These are phyloP conservation scores for Priceomyces castillae DNA, from an alignment of 805 yeast genomes.

Conservation along the genomic window DNA sequence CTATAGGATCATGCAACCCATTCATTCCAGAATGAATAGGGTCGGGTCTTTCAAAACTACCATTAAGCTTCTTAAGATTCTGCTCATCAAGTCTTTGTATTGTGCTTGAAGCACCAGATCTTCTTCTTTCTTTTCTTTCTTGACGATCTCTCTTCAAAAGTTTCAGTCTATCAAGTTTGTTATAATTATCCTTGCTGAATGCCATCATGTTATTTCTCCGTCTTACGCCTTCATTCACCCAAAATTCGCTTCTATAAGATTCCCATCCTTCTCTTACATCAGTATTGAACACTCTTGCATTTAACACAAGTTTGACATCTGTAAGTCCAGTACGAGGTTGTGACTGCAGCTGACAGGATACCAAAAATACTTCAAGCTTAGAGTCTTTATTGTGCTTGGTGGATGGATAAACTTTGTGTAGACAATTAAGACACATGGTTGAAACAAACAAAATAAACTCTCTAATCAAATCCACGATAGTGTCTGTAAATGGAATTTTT, in stretches of 20 bases:
- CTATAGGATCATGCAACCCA: conserved; percentile 2
- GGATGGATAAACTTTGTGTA: conserved; percentile 36
- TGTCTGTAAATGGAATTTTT: conserved; percentile 33
- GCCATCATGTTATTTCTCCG: conserved; percentile 41
- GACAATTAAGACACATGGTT: conserved; percentile 24
- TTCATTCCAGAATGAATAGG: conserved; percentile 7
- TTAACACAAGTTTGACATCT: conserved; percentile 76
- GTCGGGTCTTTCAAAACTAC: conserved; percentile 1
- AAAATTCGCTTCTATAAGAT: conserved; percentile 84
- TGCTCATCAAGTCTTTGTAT: conserved; percentile 14
- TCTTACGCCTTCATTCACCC: conserved; percentile 80
- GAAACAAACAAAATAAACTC: conserved; percentile 33
- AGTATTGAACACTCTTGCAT: conserved; percentile 77
- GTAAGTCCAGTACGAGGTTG: conserved; percentile 66
- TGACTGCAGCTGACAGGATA: conserved; percentile 41
- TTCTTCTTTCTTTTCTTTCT: conserved; percentile 41
- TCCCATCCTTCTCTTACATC: conserved; percentile 95
- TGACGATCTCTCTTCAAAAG: conserved; percentile 35
- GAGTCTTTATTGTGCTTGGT: conserved; percentile 29
- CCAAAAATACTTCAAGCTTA: conserved; percentile 37
- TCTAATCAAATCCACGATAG: conserved; percentile 33
- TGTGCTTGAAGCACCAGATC: conserved; percentile 13
- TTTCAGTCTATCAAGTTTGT: conserved; percentile 21
- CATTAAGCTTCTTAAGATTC: conserved; percentile 12
- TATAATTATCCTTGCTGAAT: conserved; percentile 19